Evolutionary conservation across 148 eudicot genomes (phyloP), one percentile per base, ranked within the genome.

Genomic region (Bassia scoparia): DNA sequence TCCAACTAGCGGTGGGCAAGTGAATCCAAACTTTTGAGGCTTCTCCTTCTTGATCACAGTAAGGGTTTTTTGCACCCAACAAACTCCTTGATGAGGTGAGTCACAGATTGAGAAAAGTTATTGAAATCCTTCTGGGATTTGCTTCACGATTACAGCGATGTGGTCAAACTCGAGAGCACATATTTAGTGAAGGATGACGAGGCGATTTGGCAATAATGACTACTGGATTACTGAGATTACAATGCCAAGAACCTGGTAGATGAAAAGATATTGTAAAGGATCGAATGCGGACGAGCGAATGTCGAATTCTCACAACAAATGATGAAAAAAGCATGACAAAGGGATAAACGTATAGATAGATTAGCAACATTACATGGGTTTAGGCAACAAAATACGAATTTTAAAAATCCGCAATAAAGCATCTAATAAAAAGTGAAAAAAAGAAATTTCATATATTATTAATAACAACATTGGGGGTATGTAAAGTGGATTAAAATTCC

Each of bases 1-100:
- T 12, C 72, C 80, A 35, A 84, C 71, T 14, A 86, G n/a, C 93
- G 55, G n/a, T n/a, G 69, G 63, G 76, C 95, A 94, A 44, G 48
- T 58, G 61, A 81, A 46, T 59, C 75, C 77, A 60, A 55, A 77
- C 61, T 79, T 81, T 34, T 67, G 30, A 71, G 26, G 10, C 55
- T 38, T 76, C 70, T 68, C 80, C 80, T 65, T 70, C n/a, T 81
- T n/a, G 49, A 75, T 52, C 55, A 74, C 48, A 23, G 49, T 24
- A 77, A 34, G 16, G 76, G 72, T 48, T 79, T n/a, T n/a, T 85
- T 75, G 29, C 79, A 69, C 31, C 72, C 35, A 60, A 62, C 10
- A 75, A 69, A 50, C 65, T 15, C 67, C 59, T 68, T 24, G 77
- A 76, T 31, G 55, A 77, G 49, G 75, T 67, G 64, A 59, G 70